Percentiles rank a stretch among this genome's conserved stretches.
Evolutionary conservation across 495 filamentous ascomycete species (phyloP).

Genomic region (Lindgomyces ingoldianus): DNA sequence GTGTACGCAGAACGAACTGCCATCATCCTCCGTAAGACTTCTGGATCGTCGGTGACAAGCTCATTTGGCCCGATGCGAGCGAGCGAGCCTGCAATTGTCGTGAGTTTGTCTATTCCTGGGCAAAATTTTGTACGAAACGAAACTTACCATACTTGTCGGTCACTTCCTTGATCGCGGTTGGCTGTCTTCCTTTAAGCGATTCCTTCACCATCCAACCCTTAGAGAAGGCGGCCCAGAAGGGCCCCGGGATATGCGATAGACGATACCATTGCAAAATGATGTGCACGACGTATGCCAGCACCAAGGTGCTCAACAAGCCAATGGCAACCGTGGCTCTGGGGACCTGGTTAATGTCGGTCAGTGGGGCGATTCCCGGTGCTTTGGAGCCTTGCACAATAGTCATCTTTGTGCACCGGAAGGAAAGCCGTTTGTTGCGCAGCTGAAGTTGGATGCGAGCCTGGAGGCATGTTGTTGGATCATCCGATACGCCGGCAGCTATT

Average conservation of each 20-base stretch:
- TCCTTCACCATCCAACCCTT: constrained; percentile 18
- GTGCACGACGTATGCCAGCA: background rate
- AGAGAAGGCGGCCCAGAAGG: constrained; percentile 16
- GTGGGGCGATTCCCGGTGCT: background rate
- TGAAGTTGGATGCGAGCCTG: background rate
- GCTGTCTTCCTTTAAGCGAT: constrained; percentile 9
- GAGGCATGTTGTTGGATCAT: background rate
- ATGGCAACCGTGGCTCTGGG: background rate
- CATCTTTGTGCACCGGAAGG: background rate
- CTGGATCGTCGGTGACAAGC: constrained; percentile 39
- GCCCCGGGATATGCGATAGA: constrained; percentile 24
- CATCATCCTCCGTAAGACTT: constrained; percentile 38
- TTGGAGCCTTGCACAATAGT: background rate
- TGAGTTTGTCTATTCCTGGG: background rate
- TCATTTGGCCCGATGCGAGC: constrained; percentile 40
- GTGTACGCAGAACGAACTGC: constrained; percentile 34
- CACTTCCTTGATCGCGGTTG: constrained; percentile 22
- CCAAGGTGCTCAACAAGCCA: background rate
- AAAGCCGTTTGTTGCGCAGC: background rate
- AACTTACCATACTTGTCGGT: constrained; percentile 42
- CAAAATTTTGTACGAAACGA: background rate
- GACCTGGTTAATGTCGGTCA: background rate
- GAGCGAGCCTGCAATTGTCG: constrained; percentile 37
- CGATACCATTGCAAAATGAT: constrained; percentile 17
- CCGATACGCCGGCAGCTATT: background rate